Evolutionary conservation across 2,329 filamentous ascomycete species (phyloP), one percentile per base, ranked within the genome.

Genomic region (Alternaria sp.): DNA sequence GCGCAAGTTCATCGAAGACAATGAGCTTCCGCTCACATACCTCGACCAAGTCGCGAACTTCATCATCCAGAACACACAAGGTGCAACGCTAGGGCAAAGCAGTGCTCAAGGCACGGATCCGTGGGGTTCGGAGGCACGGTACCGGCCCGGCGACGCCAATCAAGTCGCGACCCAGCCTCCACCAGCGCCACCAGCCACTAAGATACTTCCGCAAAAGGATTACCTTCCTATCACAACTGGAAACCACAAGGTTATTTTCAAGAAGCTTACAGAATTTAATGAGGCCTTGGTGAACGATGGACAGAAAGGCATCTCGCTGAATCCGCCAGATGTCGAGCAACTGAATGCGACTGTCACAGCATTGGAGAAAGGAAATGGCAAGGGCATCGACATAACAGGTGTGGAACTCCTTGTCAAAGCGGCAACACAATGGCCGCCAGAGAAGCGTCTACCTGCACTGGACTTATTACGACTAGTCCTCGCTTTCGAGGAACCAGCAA

Each of bases 1-100:
- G 0, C 92, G 91, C 36, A 97, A 93, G 74, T 99, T 98, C 69
- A 89, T 98, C 49, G 87, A 90, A 70, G 89, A 94, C 73, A 96
- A 98, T 71, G 91, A 97, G 74, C 85, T 98, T 2, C 92, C 94
- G 1, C 86, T 96, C 56, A 88, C 87, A 4, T 98, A 97, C 74
- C 85, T 97, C 14, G 94, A 98, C 69, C 92, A 93, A 74, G 93
- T 97, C 16, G 92, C 94, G 7, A 92, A 95, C 67, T 98, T 97
- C 79, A 97, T 99, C 69, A 87, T 91, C 10, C 86, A 91, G 57
- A 98, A 98, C 74, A 97, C 94, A 1, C 88, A 94, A 80, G 94
- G 93, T 4, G 91, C 93, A 8, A 92, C 90, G 1, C 81, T 97
- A n/a, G 93, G 93, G 1, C 86, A 89, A 59, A 69, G 74, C 67